These are phyloP conservation scores for Aspergillus candidus DNA, from an alignment of 2,329 filamentous ascomycete genomes.

Conservation along the genomic window DNA sequence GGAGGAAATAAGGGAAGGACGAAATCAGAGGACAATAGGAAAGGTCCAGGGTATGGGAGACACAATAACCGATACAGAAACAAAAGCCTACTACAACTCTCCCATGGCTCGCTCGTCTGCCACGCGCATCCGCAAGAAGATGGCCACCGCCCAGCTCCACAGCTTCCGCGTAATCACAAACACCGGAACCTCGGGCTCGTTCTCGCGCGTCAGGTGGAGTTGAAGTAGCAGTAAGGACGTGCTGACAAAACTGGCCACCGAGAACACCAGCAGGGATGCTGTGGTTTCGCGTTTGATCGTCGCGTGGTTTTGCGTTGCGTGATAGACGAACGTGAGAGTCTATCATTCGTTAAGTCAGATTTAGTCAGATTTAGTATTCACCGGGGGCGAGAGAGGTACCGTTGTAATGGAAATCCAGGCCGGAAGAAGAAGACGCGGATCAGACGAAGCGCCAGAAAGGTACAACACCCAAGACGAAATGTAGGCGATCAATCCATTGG, in stretches of 20 bases:
- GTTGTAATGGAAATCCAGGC: slow-evolving; percentile 75
- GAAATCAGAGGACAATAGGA: too few relatives aligned
- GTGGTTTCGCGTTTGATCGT: slow-evolving; percentile 74
- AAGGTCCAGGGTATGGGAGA: too few relatives aligned
- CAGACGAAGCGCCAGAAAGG: slow-evolving; percentile 62
- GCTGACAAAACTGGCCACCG: slow-evolving; percentile 68
- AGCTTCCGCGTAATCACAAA: slow-evolving; percentile 44
- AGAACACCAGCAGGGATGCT: slow-evolving; percentile 71
- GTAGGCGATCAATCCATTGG: slow-evolving; percentile 68
- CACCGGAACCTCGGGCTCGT: slow-evolving; percentile 57
- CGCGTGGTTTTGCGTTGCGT: slow-evolving; percentile 70
- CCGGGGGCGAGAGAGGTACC: slow-evolving; percentile 35
- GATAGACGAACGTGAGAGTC: slow-evolving; percentile 69
- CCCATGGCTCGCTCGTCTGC: slow-evolving; percentile 21
- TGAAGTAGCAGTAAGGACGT: slow-evolving; percentile 65
- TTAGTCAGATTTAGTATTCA: background rate
- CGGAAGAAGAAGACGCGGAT: slow-evolving; percentile 64
- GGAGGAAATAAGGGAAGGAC: too few relatives aligned
- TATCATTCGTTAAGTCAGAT: slow-evolving; percentile 26
- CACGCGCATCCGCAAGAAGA: slow-evolving; percentile 31
- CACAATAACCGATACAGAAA: too few relatives aligned
- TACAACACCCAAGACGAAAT: slow-evolving; percentile 66
- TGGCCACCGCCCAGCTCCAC: slow-evolving; percentile 33
- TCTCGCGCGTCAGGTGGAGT: slow-evolving; percentile 56
- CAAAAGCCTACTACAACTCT: slow-evolving; percentile 15